Conservation (phyloP, 139 green algal genomes). For the Trebouxia sp. region DNA sequence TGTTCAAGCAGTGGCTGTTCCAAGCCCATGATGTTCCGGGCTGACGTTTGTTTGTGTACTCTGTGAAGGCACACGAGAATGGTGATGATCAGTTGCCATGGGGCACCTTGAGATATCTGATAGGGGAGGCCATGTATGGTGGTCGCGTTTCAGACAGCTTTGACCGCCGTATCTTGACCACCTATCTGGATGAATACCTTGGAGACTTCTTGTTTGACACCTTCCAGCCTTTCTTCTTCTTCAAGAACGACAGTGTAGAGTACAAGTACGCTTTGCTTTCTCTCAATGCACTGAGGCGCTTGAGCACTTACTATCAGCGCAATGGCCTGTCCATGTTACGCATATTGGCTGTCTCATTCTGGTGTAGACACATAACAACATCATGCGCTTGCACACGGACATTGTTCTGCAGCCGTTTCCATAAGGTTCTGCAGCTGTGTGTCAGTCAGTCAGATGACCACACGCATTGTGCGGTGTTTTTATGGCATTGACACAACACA, state of each 20-base stretch:
- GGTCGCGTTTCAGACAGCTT: conserved; percentile 82
- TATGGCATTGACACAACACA: no score
- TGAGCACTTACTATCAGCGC: no score
- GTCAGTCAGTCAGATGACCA: background rate
- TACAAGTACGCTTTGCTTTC: conserved; percentile 43
- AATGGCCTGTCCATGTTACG: no score
- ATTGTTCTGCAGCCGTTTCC: no score
- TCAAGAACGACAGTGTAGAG: conserved; percentile 45
- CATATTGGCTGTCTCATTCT: no score
- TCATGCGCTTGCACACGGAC: no score
- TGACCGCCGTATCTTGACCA: conserved; percentile 82
- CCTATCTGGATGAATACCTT: conserved; percentile 91
- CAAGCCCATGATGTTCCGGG: background rate
- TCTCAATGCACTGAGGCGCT: no score
- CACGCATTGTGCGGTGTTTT: background rate
- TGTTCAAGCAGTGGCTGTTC: background rate
- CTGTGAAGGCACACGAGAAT: conserved; percentile 52
- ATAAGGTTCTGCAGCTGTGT: no score
- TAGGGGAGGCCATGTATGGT: conserved; percentile 85
- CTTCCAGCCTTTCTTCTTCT: conserved; percentile 83
- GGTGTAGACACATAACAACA: no score
- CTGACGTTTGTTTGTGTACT: background rate
- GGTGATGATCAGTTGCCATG: conserved; percentile 72
- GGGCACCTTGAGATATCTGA: conserved; percentile 86
- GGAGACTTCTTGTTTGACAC: conserved; percentile 92